Evolutionary conservation across 208 protist species (phyloP).

Genomic region (Porcisia hertigi): DNA sequence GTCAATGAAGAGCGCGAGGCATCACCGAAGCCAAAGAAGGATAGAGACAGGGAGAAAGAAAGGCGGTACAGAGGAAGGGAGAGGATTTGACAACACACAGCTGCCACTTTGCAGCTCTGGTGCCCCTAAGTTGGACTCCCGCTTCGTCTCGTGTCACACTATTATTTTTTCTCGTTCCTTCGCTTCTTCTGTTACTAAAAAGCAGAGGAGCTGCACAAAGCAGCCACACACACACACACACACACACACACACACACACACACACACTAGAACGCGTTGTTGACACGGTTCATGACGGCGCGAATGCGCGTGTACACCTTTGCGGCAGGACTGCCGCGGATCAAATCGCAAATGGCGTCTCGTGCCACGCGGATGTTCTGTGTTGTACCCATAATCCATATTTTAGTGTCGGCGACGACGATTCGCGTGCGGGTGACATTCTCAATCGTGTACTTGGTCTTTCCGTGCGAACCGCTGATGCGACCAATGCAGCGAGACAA

Average conservation of each 20-base stretch:
- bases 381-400: constrained; percentile 99
- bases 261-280: constrained; percentile 90
- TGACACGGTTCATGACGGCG: constrained; percentile 94
- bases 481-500: constrained; percentile 98
- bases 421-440: constrained; percentile 99
- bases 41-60: not conserved
- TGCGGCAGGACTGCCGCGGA: constrained; percentile 95
- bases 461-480: constrained; percentile 98
- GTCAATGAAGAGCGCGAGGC: not conserved
- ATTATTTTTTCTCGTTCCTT: not conserved
- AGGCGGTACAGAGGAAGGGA: not conserved
- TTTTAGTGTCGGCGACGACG: constrained; percentile 98
- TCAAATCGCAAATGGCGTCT: constrained; percentile 97
- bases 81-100: not conserved
- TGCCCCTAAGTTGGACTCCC: not conserved
- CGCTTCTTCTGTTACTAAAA: not conserved
- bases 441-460: constrained; percentile 99
- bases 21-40: not conserved
- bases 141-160: not conserved
- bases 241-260: too few relatives aligned
- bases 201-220: not conserved
- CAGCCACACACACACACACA: not conserved
- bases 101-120: not conserved
- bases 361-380: constrained; percentile 97
- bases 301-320: constrained; percentile 98